Conservation (phyloP, 1,284 basidiomycete species). For the Irpex rosettiformis region DNA sequence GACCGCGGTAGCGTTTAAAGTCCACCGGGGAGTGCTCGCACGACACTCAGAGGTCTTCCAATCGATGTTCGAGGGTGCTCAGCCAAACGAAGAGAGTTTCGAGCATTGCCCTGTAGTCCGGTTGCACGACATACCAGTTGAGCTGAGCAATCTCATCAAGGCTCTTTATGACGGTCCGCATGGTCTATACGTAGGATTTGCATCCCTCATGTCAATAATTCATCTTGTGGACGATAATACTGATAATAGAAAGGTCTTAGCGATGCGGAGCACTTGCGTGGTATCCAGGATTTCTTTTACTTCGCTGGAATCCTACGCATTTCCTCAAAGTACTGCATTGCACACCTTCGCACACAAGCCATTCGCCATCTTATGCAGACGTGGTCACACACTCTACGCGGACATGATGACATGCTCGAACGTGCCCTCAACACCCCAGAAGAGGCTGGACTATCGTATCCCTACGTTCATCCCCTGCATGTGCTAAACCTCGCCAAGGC, state of each 20-base stretch:
- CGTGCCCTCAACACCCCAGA: conserved; percentile 41
- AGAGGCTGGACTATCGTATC: conserved; percentile 46
- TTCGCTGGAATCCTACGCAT: conserved; percentile 51
- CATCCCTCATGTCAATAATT: conserved; percentile 5
- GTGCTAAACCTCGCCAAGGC: conserved; percentile 56
- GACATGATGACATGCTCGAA: conserved; percentile 55
- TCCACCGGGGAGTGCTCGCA: conserved; percentile 55
- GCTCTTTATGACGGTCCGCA: conserved; percentile 45
- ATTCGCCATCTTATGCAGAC: conserved; percentile 46
- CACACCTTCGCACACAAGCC: conserved; percentile 43
- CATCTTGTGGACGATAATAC: neutral
- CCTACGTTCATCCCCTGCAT: conserved; percentile 57
- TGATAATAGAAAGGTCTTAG: conserved; percentile 5
- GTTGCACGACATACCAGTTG: conserved; percentile 52
- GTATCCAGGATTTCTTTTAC: conserved; percentile 49
- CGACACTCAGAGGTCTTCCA: conserved; percentile 59
- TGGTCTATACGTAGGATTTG: conserved; percentile 41
- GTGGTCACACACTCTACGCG: conserved; percentile 50
- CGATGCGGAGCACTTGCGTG: neutral
- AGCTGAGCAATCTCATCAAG: conserved; percentile 49
- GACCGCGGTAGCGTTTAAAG: conserved; percentile 43
- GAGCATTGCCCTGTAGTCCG: conserved; percentile 49
- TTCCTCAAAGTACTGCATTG: conserved; percentile 56
- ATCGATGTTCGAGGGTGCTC: conserved; percentile 54
- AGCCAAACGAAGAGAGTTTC: conserved; percentile 34